Conservation (phyloP, 1,284 basidiomycete species). For the Ganoderma sinense region DNA sequence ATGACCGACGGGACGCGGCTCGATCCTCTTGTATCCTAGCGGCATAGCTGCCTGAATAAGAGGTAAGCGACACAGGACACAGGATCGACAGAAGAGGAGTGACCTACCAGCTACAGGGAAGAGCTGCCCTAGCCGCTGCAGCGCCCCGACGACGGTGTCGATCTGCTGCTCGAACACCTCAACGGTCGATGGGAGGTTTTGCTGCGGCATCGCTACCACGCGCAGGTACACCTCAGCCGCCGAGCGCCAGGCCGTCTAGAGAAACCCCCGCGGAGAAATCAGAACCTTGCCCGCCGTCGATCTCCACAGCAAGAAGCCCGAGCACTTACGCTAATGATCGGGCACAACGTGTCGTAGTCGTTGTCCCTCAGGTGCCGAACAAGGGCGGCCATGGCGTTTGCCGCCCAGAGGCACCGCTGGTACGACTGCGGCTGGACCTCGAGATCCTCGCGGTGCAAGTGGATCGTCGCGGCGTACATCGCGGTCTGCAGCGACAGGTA, state of each 20-base stretch:
- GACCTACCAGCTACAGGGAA: constrained; percentile 35
- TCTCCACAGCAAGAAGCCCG: not conserved
- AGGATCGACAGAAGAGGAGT: constrained; percentile 9
- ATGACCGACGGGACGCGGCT: constrained; percentile 9
- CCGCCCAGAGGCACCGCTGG: constrained; percentile 51
- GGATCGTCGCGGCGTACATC: constrained; percentile 56
- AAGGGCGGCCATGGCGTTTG: constrained; percentile 51
- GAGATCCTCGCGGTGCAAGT: constrained; percentile 51
- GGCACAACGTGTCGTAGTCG: constrained; percentile 61
- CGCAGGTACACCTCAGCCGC: constrained; percentile 49
- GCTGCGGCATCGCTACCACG: constrained; percentile 35
- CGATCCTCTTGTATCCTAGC: constrained; percentile 26
- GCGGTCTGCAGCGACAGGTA: constrained; percentile 59
- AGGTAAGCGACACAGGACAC: not conserved
- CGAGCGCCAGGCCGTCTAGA: constrained; percentile 49
- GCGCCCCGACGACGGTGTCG: constrained; percentile 41
- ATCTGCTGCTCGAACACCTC: constrained; percentile 42
- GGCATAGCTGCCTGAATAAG: constrained; percentile 23
- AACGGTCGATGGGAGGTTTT: constrained; percentile 32
- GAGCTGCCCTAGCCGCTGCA: constrained; percentile 44
- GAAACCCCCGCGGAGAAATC: constrained; percentile 9
- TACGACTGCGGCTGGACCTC: constrained; percentile 42
- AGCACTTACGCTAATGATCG: constrained; percentile 51
- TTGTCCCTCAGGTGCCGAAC: constrained; percentile 54
- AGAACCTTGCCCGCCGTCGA: constrained; percentile 7